Percentiles rank a stretch among this genome's conserved stretches.
phyloP scores from a whole-genome alignment of 495 filamentous ascomycete genomes.

The Xylaria bambusicola region DNA sequence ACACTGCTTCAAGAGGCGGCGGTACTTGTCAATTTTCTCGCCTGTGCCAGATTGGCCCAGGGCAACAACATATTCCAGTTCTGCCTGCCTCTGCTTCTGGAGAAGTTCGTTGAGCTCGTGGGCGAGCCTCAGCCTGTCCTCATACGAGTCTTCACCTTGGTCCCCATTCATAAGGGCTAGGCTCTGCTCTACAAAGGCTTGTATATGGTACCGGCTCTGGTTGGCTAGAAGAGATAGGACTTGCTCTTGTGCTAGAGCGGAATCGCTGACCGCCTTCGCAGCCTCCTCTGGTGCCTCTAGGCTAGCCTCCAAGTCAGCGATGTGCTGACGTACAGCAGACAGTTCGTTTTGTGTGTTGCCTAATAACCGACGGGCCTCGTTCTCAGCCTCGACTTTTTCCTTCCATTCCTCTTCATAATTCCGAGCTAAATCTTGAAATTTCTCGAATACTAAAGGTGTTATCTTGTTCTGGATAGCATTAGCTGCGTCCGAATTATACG shows the following conservation, averaged over 20 bases:
- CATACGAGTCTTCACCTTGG: constrained; percentile 32
- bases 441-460: constrained; percentile 57
- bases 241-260: constrained; percentile 34
- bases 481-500: constrained; percentile 59
- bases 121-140: constrained; percentile 41
- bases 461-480: constrained; percentile 59
- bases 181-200: constrained; percentile 35
- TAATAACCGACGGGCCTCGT: constrained; percentile 59
- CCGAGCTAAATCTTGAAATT: constrained; percentile 57
- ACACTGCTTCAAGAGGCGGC: constrained; percentile 46
- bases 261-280: constrained; percentile 40
- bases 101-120: constrained; percentile 41
- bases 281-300: constrained; percentile 48
- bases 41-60: constrained; percentile 46
- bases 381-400: constrained; percentile 59
- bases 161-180: constrained; percentile 41
- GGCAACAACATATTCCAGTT: constrained; percentile 51
- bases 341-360: constrained; percentile 57
- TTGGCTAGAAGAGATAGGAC: constrained; percentile 42
- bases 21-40: constrained; percentile 52
- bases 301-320: constrained; percentile 48
- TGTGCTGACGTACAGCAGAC: constrained; percentile 47
- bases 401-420: constrained; percentile 62
- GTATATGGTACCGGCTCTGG: constrained; percentile 45
- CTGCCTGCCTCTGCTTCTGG: constrained; percentile 39